These are phyloP conservation scores for Quercus tomentella DNA, from an alignment of 331 rosid species.

Conservation along the genomic window DNA sequence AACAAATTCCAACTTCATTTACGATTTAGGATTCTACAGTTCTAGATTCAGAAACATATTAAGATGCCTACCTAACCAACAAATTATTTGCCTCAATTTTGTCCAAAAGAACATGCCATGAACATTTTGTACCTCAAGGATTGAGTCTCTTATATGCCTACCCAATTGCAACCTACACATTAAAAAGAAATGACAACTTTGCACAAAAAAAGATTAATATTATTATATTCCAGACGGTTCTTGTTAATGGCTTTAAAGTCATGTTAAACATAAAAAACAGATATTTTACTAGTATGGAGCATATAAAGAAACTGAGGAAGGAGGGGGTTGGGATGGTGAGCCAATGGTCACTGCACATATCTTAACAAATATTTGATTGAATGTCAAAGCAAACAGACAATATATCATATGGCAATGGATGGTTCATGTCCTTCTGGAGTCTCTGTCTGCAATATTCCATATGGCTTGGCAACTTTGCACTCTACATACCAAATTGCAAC, in stretches of 20 bases:
- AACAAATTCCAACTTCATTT: no score
- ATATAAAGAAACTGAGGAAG: not conserved
- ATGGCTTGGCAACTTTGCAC: no score
- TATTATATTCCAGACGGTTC: not conserved
- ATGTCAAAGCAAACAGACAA: conserved; percentile 24
- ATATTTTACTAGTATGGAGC: not conserved
- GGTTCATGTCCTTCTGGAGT: no score
- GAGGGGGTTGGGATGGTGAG: not conserved
- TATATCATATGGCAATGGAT: not conserved
- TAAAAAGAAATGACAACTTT: not conserved
- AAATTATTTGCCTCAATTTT: no score
- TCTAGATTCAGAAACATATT: not conserved
- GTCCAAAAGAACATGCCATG: no score
- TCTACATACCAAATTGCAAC: no score
- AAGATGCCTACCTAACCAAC: not conserved
- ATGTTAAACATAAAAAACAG: not conserved
- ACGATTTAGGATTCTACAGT: no score
- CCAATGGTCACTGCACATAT: not conserved
- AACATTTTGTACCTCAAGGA: no score
- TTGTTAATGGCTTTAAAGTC: not conserved
- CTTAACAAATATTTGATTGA: conserved; percentile 8
- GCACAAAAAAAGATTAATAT: not conserved
- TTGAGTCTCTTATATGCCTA: no score
- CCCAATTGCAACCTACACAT: no score
- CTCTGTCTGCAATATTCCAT: no score